A percentile compares a stretch with the other conserved stretches of the same genome.
phyloP scores from a whole-genome alignment of 257 asterid species.

The Scutellaria barbata region DNA sequence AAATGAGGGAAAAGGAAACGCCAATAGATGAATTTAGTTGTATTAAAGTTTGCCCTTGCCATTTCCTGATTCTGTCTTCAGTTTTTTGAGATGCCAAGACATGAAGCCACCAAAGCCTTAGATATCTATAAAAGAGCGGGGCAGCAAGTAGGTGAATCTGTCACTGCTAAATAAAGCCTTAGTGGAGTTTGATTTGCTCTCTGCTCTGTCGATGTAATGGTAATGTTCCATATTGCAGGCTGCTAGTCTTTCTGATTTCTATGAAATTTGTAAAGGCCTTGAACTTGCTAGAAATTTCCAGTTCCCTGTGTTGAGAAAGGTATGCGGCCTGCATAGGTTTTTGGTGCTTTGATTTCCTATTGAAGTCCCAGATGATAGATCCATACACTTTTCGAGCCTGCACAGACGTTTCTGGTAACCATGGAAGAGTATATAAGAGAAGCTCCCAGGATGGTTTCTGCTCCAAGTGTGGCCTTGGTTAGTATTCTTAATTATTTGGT shows the following conservation, averaged over 20 bases:
- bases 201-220: slow-evolving; percentile 14
- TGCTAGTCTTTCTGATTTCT: slow-evolving; percentile 77
- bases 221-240: slow-evolving; percentile 59
- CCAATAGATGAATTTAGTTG: neutral
- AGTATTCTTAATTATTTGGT: slow-evolving; percentile 24
- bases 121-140: slow-evolving; percentile 96
- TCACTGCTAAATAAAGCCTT: slow-evolving; percentile 2
- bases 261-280: slow-evolving; percentile 87
- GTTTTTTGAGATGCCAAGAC: slow-evolving; percentile 99
- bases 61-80: slow-evolving; percentile 47
- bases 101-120: slow-evolving; percentile 89
- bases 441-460: slow-evolving; percentile 65
- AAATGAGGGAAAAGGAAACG: neutral
- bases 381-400: slow-evolving; percentile 49
- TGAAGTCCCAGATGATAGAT: slow-evolving; percentile 16
- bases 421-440: slow-evolving; percentile 71
- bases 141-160: slow-evolving; percentile 68
- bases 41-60: slow-evolving; percentile 7
- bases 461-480: slow-evolving; percentile 55
- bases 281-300: slow-evolving; percentile 96
- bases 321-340: slow-evolving; percentile 31
- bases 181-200: too few relatives aligned
- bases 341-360: slow-evolving; percentile 2
- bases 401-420: slow-evolving; percentile 63
- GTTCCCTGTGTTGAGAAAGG: slow-evolving; percentile 91